These are phyloP conservation scores for Alternaria arborescens DNA, from an alignment of 2,329 filamentous ascomycete species.

Conservation along the genomic window DNA sequence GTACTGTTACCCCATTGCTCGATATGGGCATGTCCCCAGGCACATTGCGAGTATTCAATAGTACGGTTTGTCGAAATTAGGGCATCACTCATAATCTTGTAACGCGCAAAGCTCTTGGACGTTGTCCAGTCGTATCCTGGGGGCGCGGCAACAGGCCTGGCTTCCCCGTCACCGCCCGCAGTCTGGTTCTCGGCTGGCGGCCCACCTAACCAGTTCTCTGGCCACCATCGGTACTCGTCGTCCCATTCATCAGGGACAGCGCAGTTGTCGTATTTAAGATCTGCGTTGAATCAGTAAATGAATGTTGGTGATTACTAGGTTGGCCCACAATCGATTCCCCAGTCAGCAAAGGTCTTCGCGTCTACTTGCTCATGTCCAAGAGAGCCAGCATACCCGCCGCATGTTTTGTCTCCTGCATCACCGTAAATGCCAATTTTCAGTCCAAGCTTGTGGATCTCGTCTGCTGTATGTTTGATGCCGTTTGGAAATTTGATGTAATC, in stretches of 20 bases:
- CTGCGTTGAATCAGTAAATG: constrained; percentile 4
- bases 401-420: constrained; percentile 60
- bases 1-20: constrained; percentile 44
- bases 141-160: constrained; percentile 51
- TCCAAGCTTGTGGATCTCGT: constrained; percentile 64
- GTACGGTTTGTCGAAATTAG: constrained; percentile 49
- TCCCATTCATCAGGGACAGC: constrained; percentile 49
- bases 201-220: constrained; percentile 47
- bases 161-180: constrained; percentile 28
- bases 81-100: constrained; percentile 57
- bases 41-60: constrained; percentile 47
- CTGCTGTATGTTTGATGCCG: constrained; percentile 64
- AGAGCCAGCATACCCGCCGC: constrained; percentile 65
- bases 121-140: constrained; percentile 60
- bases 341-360: constrained; percentile 61
- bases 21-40: constrained; percentile 45
- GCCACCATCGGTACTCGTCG: constrained; percentile 53
- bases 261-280: constrained; percentile 48
- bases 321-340: constrained; percentile 40
- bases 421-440: constrained; percentile 71
- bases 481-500: constrained; percentile 65
- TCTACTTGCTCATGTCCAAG: constrained; percentile 65
- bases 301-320: neutral
- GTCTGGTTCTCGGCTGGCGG: constrained; percentile 54
- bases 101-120: constrained; percentile 60